Conservation (phyloP, 495 filamentous ascomycete species). For the Chaetomium tenue region DNA sequence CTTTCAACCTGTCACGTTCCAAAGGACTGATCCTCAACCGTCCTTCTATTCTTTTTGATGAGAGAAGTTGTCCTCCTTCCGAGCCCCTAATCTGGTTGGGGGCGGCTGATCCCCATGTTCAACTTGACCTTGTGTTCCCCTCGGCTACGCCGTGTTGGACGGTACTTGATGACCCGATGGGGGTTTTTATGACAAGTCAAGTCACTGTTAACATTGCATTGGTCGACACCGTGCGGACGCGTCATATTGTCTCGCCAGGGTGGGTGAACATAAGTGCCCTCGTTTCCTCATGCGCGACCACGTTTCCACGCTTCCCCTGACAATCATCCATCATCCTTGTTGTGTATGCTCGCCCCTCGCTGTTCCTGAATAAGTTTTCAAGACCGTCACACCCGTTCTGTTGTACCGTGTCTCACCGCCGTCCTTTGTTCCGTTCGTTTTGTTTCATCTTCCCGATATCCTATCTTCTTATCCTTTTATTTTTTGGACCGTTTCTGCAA, state of each 20-base stretch:
- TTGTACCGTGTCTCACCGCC: background rate
- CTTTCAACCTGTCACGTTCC: background rate
- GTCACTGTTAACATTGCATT: background rate
- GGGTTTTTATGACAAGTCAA: background rate
- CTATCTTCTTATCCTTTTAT: background rate
- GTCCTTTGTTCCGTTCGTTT: slow-evolving; percentile 11
- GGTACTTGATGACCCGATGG: background rate
- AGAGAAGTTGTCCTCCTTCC: too few relatives aligned
- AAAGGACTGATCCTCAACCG: background rate
- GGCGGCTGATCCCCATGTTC: background rate
- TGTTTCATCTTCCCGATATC: slow-evolving; percentile 1
- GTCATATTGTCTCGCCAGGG: background rate
- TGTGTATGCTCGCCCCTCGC: background rate
- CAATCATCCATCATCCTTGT: background rate
- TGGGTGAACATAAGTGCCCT: background rate
- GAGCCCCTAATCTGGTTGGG: background rate
- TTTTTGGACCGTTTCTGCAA: background rate
- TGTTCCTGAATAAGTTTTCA: slow-evolving; percentile 1
- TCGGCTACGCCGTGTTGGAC: background rate
- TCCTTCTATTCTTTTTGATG: background rate
- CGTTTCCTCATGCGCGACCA: background rate
- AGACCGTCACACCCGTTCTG: slow-evolving; percentile 4
- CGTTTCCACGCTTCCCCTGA: background rate
- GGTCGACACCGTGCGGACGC: background rate
- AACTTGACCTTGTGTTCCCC: background rate